A percentile compares a stretch with the other conserved stretches of the same genome.
Conservation (phyloP, 2,329 filamentous ascomycete genomes). For the Clarireedia homoeocarpa region DNA sequence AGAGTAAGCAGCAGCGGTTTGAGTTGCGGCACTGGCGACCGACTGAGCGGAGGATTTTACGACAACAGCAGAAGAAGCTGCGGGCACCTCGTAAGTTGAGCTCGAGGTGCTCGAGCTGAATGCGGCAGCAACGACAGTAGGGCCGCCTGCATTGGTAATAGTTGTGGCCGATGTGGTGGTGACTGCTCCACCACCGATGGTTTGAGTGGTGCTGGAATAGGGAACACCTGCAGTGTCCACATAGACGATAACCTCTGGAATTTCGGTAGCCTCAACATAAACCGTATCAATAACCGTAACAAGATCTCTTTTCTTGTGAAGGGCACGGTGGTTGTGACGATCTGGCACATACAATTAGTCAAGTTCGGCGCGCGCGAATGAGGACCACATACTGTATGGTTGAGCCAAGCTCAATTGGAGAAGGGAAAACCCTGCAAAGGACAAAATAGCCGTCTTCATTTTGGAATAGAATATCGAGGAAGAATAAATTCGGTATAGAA, state of each 20-base stretch:
- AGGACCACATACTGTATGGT: constrained; percentile 24
- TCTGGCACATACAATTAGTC: constrained; percentile 1
- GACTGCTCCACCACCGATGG: neutral
- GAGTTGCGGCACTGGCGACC: neutral
- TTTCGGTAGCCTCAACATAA: constrained; percentile 30
- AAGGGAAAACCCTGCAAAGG: constrained; percentile 33
- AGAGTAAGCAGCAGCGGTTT: neutral
- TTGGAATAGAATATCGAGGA: constrained; percentile 15
- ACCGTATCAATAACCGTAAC: constrained; percentile 31
- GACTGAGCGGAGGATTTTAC: too few relatives aligned
- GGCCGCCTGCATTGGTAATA: neutral
- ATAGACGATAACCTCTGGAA: constrained; percentile 48
- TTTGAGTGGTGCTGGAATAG: constrained; percentile 3
- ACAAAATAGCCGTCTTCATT: constrained; percentile 38
- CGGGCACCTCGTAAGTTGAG: neutral
- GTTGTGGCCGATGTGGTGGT: neutral
- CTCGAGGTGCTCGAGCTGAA: neutral
- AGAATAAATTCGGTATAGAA: neutral
- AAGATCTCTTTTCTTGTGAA: constrained; percentile 24
- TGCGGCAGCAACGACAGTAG: neutral
- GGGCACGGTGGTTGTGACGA: constrained; percentile 23
- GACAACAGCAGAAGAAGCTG: neutral
- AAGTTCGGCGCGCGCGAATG: neutral
- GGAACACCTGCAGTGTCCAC: constrained; percentile 50
- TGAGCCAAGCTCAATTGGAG: constrained; percentile 36